phyloP scores from a whole-genome alignment of 345 rosid genomes.

The Orychophragmus violaceus region DNA sequence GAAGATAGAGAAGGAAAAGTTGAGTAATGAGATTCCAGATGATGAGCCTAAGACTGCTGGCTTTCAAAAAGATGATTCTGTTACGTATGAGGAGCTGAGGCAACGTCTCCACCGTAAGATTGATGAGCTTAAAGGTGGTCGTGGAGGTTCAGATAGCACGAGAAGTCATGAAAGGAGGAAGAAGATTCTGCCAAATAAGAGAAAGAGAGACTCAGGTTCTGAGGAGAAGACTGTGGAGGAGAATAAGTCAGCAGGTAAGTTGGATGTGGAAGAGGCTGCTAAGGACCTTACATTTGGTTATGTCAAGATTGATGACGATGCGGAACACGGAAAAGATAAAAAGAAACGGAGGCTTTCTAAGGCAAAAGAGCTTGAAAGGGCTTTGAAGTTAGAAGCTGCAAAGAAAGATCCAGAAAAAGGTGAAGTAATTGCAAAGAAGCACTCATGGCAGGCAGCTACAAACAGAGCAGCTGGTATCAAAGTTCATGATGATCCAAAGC shows the following conservation, averaged over 20 bases:
- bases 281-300: conserved; percentile 65
- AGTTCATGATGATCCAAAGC: conserved; percentile 76
- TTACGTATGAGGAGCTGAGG: conserved; percentile 73
- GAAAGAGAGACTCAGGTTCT: conserved; percentile 52
- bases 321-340: conserved; percentile 45
- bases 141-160: conserved; percentile 35
- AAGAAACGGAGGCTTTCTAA: conserved; percentile 58
- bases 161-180: conserved; percentile 22
- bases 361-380: conserved; percentile 63
- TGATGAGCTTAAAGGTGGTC: conserved; percentile 58
- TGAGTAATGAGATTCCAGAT: not conserved
- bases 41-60: conserved; percentile 17
- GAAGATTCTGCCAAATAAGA: conserved; percentile 41
- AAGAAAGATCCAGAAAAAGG: conserved; percentile 85
- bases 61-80: conserved; percentile 33
- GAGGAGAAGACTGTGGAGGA: conserved; percentile 32
- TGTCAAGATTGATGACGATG: conserved; percentile 64
- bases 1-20: conserved; percentile 61
- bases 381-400: conserved; percentile 49
- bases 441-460: conserved; percentile 69
- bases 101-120: conserved; percentile 60
- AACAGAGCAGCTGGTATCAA: conserved; percentile 76
- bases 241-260: conserved; percentile 29
- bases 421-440: conserved; percentile 46
- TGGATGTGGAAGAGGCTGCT: conserved; percentile 62